Evolutionary conservation across 768 basidiomycete genomes (phyloP), one percentile per base, ranked within the genome.

Genomic region (Kwoniella dejecticola): DNA sequence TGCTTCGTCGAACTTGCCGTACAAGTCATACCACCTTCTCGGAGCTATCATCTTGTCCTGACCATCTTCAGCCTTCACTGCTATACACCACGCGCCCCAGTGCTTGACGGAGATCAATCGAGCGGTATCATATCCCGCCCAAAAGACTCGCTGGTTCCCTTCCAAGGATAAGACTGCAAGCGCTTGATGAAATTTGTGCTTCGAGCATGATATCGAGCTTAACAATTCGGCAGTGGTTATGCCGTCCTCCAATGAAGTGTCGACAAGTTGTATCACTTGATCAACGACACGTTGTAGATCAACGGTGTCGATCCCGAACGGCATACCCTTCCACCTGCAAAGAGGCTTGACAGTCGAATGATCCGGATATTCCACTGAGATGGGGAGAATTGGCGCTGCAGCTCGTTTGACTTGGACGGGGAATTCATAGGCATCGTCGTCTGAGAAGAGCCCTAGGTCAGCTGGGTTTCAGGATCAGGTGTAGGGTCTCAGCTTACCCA

Each of bases 361-460:
- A 3, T 24, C 36, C 4, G 64, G 64, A 17, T 17, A 29, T 13
- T 49, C 2, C 3, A 52, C 56, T 15, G 15, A 15, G 13, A 38
- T 13, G 36, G 26, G 31, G 21, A 24, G 38, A 13, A 12, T 21
- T 21, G 30, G 3, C 5, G 38, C 4, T 4, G 36, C 12, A 2
- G 52, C 4, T 19, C 40, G 49, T 11, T 50, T 62, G 38, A 71
- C 53, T 4, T 42, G 21, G 27, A 73, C 23, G 15, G 67, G 66
- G 31, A 77, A 67, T 38, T 77, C 76, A 48, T 70, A 70, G 8
- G 57, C 54, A 40, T 71, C 69, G 60, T 77, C 76, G 45, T 70
- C 76, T 74, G 45, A n/a, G n/a, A n/a, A n/a, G n/a, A n/a, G n/a
- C n/a, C n/a, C n/a, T n/a, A n/a, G n/a, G n/a, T n/a, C n/a, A n/a